Evolutionary conservation across 352 stramenopile genomes (phyloP), one percentile per base, ranked within the genome.

Genomic region (Pythium phragmitis): DNA sequence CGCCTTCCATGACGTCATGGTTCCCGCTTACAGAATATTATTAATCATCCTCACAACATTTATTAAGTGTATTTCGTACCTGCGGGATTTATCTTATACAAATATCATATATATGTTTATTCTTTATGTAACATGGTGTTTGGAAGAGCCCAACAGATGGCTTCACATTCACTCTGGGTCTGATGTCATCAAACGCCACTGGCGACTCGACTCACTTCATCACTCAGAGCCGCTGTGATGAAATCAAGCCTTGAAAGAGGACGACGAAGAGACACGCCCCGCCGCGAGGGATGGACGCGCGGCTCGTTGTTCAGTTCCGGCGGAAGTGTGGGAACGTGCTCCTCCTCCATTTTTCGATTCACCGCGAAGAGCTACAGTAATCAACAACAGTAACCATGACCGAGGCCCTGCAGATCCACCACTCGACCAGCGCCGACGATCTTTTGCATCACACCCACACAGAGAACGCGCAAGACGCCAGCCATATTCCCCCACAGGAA

Each of bases 391-490:
- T 12, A 1, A 12, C 8, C 48, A 59, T 59, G 53, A 49, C 53
- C 1, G 19, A 19, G 53, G 43, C 45, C 14, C 11, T 58, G 17
- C 5, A 37, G 23, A 26, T 70, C 36, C 65, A 68, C 34, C 65
- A 65, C 59, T 46, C 58, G 39, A 36, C 58, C 45, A 67, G 65
- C 54, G 65, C 65, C 53, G 65, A 72, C 59, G 65, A 72, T 57
- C 34, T 72, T 17, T 39, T 72, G 39, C 59, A 53, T 26, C 48
- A 42, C 30, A 26, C 33, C 8, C 37, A 46, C 46, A 28, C 33
- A 4, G 12, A 21, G 45, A 67, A 67, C 53, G 28, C 41, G 0
- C 59, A 67, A n/a, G 59, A 64, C 54, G 48, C 28, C 37, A 28
- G 23, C 0, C 26, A 12, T 17, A 45, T 43, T 9, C 45, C 16